Base-by-base conservation (phyloP, 2,329 filamentous ascomycete genomes). In the Scedosporium boydii region DNA sequence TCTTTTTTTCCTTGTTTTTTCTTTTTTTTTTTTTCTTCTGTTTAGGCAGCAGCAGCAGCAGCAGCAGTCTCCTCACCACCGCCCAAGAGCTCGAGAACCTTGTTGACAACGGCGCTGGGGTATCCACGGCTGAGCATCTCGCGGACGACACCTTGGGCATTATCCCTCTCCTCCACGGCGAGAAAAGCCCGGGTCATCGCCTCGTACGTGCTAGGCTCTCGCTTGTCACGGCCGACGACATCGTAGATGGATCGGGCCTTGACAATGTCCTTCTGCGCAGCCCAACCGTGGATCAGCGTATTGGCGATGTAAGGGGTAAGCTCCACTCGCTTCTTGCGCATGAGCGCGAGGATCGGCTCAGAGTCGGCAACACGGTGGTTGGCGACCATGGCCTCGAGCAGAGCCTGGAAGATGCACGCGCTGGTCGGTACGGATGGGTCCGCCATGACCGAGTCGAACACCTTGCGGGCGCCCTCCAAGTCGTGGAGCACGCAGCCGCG, bases 291-390 rank as follows among this genome's bases (percentile, higher is more conserved):
- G 70, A 99, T 98, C 56, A 99, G 82, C 5, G 93, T 96, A 79
- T 99, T 99, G 71, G 95, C 95, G 71, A 99, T 98, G 77, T 99
- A 99, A 0, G 95, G 89, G 2, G 95, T 98, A 80, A 98, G 86
- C 69, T 92, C 88, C 10, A 99, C 87, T 44, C 85, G 78, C 64
- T 85, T 86, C 59, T 77, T 74, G 62, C 80, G 81, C 95, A 99
- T 98, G 68, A 90, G 82, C 23, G 78, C 76, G 18, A 98, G 83
- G 6, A 96, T 75, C 0, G 85, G 75, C 70, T 93, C 87, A 0
- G 91, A 93, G 64, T 89, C 87, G 29, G 81, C 79, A 53, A 97
- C 92, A 64, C 85, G 82, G 75, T 96, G 91, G 75, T 98, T 98
- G 72, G 93, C 93, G 59, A 98, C 95, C 87, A 98, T 93, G 18